phyloP scores from a whole-genome alignment of 352 stramenopile genomes.

The Bremia lactucae region DNA sequence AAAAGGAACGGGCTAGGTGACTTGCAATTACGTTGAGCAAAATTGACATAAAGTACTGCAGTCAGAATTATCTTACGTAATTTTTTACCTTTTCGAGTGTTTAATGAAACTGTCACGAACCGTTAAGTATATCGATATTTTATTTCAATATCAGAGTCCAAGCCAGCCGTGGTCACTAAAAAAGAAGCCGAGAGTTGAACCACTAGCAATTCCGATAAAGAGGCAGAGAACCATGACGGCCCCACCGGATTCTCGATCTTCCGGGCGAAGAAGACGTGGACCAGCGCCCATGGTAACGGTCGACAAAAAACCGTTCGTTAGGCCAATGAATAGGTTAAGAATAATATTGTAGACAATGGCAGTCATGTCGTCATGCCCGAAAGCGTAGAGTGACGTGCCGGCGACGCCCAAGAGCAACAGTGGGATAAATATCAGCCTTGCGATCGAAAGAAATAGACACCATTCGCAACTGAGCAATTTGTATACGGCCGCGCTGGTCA shows the following conservation, averaged over 20 bases:
- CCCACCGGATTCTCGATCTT: constrained; percentile 46
- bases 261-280: constrained; percentile 33
- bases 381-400: constrained; percentile 43
- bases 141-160: constrained; percentile 23
- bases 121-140: too few species aligned
- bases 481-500: constrained; percentile 37
- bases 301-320: constrained; percentile 43
- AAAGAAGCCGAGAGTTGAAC: constrained; percentile 40
- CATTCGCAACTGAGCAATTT: constrained; percentile 44
- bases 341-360: constrained; percentile 31
- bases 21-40: too few species aligned
- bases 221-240: constrained; percentile 48
- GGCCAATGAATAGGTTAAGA: constrained; percentile 38
- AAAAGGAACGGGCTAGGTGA: too few species aligned
- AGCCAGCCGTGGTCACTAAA: constrained; percentile 39
- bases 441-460: constrained; percentile 27
- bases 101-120: too few species aligned
- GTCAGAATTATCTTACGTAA: too few species aligned
- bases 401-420: constrained; percentile 42
- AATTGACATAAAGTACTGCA: too few species aligned
- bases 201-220: constrained; percentile 39
- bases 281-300: constrained; percentile 55
- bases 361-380: constrained; percentile 18
- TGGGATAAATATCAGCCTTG: constrained; percentile 45
- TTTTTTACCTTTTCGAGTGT: too few species aligned